Percentiles rank a stretch among this genome's conserved stretches.
Evolutionary conservation across 495 filamentous ascomycete genomes (phyloP).

Genomic region (Choiromyces venosus): DNA sequence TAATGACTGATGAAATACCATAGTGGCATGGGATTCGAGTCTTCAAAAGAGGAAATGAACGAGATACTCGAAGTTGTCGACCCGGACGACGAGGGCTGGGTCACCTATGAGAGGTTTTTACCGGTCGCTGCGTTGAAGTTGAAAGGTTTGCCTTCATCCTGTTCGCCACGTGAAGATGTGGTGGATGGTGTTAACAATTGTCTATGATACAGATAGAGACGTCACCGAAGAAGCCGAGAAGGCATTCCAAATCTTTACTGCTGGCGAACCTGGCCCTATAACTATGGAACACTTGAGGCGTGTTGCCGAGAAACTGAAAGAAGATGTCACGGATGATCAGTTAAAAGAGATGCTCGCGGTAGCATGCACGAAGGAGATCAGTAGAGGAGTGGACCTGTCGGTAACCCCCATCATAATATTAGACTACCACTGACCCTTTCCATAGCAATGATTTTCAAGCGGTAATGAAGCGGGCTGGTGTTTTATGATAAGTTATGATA

Average conservation of each 20-base stretch:
- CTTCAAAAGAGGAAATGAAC: conserved; percentile 58
- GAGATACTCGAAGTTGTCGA: conserved; percentile 73
- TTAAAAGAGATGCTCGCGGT: conserved; percentile 89
- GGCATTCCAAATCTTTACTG: conserved; percentile 73
- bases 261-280: conserved; percentile 51
- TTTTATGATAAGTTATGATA: conserved; percentile 45
- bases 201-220: conserved; percentile 47
- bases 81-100: conserved; percentile 69
- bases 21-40: conserved; percentile 70
- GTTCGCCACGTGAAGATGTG: neutral
- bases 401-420: conserved; percentile 1
- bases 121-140: conserved; percentile 80
- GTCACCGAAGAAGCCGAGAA: conserved; percentile 65
- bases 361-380: conserved; percentile 73
- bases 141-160: conserved; percentile 41
- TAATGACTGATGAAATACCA: conserved; percentile 27
- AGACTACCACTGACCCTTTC: conserved; percentile 9
- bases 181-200: conserved; percentile 6
- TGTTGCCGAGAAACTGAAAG: conserved; percentile 74
- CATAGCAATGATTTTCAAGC: conserved; percentile 69
- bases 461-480: conserved; percentile 78
- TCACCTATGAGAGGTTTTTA: conserved; percentile 70
- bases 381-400: conserved; percentile 58
- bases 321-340: conserved; percentile 72
- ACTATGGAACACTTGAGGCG: conserved; percentile 68